Conservation (phyloP, 148 eudicot genomes). For the Drosera capensis region DNA sequence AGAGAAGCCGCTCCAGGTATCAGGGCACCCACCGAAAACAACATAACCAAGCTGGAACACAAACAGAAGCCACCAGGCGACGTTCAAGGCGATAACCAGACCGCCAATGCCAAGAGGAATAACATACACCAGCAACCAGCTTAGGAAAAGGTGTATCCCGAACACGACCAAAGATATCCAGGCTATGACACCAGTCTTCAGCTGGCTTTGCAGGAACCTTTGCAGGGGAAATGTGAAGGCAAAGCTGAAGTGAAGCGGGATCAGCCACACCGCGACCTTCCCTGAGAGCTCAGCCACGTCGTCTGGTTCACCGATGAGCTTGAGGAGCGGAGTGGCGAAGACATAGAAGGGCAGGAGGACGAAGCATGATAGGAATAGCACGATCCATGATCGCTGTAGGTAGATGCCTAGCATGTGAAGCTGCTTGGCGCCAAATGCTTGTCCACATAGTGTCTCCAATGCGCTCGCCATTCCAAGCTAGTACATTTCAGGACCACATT, state of each 20-base stretch:
- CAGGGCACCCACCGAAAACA: conserved; percentile 40
- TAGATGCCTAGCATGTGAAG: conserved; percentile 25
- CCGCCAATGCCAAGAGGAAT: conserved; percentile 31
- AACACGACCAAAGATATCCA: conserved; percentile 25
- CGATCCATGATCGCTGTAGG: conserved; percentile 26
- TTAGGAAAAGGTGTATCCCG: conserved; percentile 15
- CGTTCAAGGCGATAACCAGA: conserved; percentile 15
- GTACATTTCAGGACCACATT: too few relatives aligned
- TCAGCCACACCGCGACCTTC: conserved; percentile 26
- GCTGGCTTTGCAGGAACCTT: conserved; percentile 42
- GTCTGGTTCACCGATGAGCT: conserved; percentile 18
- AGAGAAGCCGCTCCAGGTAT: conserved; percentile 49
- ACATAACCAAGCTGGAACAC: conserved; percentile 21
- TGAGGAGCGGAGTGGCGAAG: conserved; percentile 16
- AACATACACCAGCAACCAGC: conserved; percentile 23
- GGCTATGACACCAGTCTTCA: conserved; percentile 27
- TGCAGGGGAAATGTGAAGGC: conserved; percentile 34
- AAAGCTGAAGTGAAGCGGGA: conserved; percentile 46
- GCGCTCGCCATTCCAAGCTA: conserved; percentile 39
- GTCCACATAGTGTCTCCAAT: conserved; percentile 31
- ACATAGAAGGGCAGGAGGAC: conserved; percentile 23
- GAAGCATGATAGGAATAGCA: conserved; percentile 11
- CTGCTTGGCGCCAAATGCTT: conserved; percentile 33
- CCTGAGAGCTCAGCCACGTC: conserved; percentile 22
- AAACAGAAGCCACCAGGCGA: conserved; percentile 30